Conservation (phyloP, 225 moss, liverwort and hornwort species). For the Pleurozium schreberi region DNA sequence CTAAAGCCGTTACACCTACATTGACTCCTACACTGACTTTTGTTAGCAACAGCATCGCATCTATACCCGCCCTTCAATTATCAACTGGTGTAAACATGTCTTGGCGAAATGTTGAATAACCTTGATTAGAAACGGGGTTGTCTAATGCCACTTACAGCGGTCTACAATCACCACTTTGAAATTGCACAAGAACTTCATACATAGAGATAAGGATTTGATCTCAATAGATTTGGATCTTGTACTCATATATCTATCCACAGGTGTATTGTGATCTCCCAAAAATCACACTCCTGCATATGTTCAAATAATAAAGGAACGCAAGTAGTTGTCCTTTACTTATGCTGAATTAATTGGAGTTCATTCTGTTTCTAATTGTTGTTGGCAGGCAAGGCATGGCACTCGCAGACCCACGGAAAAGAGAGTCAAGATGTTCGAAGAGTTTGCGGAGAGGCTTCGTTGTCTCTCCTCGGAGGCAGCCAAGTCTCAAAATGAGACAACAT, state of each 20-base stretch:
- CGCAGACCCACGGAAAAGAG: constrained; percentile 64
- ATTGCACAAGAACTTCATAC: background rate
- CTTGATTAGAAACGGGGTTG: background rate
- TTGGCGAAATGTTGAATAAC: background rate
- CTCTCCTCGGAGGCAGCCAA: constrained; percentile 7
- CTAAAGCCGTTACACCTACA: no score
- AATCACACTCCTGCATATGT: background rate
- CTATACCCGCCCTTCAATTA: background rate
- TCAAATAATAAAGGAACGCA: background rate
- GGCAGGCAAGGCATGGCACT: constrained; percentile 76
- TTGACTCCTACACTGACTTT: background rate
- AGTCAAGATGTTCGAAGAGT: constrained; percentile 38
- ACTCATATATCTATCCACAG: background rate
- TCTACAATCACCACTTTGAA: background rate
- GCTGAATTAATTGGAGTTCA: background rate
- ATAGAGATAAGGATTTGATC: background rate
- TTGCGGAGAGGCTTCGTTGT: constrained; percentile 35
- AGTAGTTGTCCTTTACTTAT: background rate
- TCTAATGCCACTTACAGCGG: background rate
- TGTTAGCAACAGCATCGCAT: background rate
- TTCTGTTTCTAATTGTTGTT: background rate
- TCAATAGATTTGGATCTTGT: background rate
- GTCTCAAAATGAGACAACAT: background rate
- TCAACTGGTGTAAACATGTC: background rate
- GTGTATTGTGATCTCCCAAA: background rate